These are phyloP conservation scores for Setaria italica DNA, from an alignment of 202 grass and related monocot species.

Conservation along the genomic window DNA sequence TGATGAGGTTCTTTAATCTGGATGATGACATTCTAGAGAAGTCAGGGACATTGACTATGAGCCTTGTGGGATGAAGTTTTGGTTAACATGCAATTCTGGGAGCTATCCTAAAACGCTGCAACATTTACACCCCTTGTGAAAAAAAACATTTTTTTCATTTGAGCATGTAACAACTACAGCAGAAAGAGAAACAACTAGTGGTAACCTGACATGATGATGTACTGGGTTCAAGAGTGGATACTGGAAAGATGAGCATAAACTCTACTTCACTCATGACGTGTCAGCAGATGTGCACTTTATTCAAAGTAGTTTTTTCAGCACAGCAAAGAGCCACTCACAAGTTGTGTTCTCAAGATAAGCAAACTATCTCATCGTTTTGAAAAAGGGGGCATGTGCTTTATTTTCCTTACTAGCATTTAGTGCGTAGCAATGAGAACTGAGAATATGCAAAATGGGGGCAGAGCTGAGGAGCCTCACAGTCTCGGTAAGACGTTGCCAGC, in stretches of 20 bases:
- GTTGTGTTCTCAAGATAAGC: not conserved
- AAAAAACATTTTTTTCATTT: not conserved
- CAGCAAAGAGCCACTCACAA: not conserved
- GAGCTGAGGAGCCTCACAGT: slow-evolving; percentile 62
- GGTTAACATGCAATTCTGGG: not conserved
- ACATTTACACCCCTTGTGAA: not conserved
- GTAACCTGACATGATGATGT: not conserved
- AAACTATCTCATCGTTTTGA: not conserved
- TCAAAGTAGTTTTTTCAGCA: slow-evolving; percentile 28
- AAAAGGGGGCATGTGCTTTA: not conserved
- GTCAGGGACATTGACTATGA: not conserved
- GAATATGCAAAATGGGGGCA: not conserved
- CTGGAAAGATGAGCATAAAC: not conserved
- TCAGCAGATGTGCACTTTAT: not conserved
- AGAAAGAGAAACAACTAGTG: slow-evolving; percentile 18
- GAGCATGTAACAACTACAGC: not conserved
- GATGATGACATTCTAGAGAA: slow-evolving; percentile 1
- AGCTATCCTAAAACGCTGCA: slow-evolving; percentile 5
- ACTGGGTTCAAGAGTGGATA: not conserved
- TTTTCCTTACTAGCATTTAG: not conserved
- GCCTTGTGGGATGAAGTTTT: not conserved
- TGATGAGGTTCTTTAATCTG: not conserved
- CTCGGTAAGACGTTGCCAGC: slow-evolving; percentile 97
- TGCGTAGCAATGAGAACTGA: not conserved
- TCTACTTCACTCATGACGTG: not conserved